Base-by-base conservation (phyloP, 208 protist genomes). In the Phytomonas serpens region DNA sequence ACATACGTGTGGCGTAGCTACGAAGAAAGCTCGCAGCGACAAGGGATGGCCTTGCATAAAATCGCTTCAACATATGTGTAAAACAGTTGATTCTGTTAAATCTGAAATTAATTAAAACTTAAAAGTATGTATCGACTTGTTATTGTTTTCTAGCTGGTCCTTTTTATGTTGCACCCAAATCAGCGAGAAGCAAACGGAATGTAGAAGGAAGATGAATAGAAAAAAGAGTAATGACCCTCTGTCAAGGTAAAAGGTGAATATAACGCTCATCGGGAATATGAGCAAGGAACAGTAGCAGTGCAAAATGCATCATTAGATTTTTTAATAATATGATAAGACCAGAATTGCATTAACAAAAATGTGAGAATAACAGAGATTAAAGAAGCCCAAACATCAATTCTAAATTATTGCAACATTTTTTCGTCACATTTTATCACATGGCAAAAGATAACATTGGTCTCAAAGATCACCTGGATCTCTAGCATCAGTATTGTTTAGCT, bases 1-100 rank as follows among this genome's bases (percentile, higher is more conserved):
- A 97, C 75, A 83, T 78, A 51, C 83, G 87, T n/a, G 87, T 92
- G 52, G 77, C 83, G 76, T 90, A 90, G 13, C 67, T 74, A 64
- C 90, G 90, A 42, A 87, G 62, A 36, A 75, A 74, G 5, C 62
- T 74, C 27, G 77, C 74, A 23, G 79, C 65, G 47, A 77, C 71
- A 42, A 77, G 67, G n/a, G 76, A 71, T 31, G 76, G 73, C 33
- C 69, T 34, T 62, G 61, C 30, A 68, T 89, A 82, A 10, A 71
- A 69, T 38, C 87, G 76, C 62, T 83, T 79, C 90, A 95, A 92
- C 30, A 72, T 72, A 62, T 34, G 67, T 47, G 33, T n/a, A 68
- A 72, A 7, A 68, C 23, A 19, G 3, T 75, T 75, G 13, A 69
- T 64, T 71, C n/a, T 5, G 2, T 67, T 4, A 6, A 67, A 67